These are phyloP conservation scores for Saccharomycopsis babjevae DNA, from an alignment of 805 yeast genomes.

Conservation along the genomic window DNA sequence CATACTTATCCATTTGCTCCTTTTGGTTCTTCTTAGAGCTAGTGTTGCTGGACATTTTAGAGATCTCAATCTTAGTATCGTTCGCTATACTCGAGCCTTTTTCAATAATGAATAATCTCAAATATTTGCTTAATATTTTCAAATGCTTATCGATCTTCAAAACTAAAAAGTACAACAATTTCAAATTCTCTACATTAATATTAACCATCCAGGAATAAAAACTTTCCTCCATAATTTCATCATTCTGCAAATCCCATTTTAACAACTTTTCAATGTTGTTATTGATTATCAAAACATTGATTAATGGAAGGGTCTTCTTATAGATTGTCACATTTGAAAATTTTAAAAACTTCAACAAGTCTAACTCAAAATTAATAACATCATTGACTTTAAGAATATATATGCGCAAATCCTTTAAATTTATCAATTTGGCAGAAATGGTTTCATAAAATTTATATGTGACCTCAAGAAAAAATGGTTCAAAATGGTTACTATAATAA, in stretches of 20 bases:
- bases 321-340: neutral
- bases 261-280: conserved; percentile 48
- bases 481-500: conserved; percentile 55
- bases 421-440: conserved; percentile 36
- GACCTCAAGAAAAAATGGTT: conserved; percentile 46
- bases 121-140: conserved; percentile 24
- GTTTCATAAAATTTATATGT: conserved; percentile 46
- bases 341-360: neutral
- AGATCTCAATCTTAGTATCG: conserved; percentile 15
- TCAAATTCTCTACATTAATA: conserved; percentile 34
- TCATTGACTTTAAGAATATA: conserved; percentile 43
- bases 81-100: conserved; percentile 11
- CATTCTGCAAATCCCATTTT: conserved; percentile 9
- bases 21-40: conserved; percentile 10
- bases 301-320: conserved; percentile 42
- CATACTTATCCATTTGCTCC: conserved; percentile 39
- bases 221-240: conserved; percentile 41
- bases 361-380: conserved; percentile 30
- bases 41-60: conserved; percentile 7
- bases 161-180: conserved; percentile 39
- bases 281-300: conserved; percentile 50
- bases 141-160: conserved; percentile 44
- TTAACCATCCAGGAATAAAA: conserved; percentile 46
- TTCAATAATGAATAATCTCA: neutral
- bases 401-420: conserved; percentile 38